A percentile compares a stretch with the other conserved stretches of the same genome.
phyloP scores from a whole-genome alignment of 345 rosid genomes.

The Combretum micranthum region DNA sequence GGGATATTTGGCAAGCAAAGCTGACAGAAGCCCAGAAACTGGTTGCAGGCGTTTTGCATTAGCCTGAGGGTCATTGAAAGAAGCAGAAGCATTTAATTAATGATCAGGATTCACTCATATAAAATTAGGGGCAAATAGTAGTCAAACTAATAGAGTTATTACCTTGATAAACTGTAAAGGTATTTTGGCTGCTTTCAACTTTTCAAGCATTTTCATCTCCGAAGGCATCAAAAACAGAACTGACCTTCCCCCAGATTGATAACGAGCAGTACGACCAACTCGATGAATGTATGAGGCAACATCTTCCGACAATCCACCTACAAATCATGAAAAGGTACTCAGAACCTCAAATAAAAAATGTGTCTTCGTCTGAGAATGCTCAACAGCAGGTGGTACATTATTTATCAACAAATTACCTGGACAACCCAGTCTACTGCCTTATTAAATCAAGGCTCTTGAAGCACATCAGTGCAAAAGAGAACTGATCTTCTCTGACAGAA shows the following conservation, averaged over 20 bases:
- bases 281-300: constrained; percentile 91
- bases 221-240: constrained; percentile 82
- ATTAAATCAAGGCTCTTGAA: constrained; percentile 85
- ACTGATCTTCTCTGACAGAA: constrained; percentile 75
- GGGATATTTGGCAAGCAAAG: constrained; percentile 64
- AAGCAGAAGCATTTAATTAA: neutral
- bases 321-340: constrained; percentile 7
- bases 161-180: constrained; percentile 78
- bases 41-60: constrained; percentile 60
- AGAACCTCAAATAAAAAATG: neutral
- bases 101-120: neutral
- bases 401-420: constrained; percentile 47
- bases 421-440: constrained; percentile 96
- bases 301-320: constrained; percentile 94
- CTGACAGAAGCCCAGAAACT: constrained; percentile 55
- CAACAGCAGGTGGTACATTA: neutral
- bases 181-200: constrained; percentile 62
- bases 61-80: constrained; percentile 32
- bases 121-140: neutral
- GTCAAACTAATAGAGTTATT: neutral
- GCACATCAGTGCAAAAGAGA: constrained; percentile 95
- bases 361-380: neutral
- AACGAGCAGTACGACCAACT: constrained; percentile 97
- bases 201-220: constrained; percentile 88
- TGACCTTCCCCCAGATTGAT: constrained; percentile 62